Conservation (phyloP, 2,329 filamentous ascomycete genomes). For the Penicillium sp. region DNA sequence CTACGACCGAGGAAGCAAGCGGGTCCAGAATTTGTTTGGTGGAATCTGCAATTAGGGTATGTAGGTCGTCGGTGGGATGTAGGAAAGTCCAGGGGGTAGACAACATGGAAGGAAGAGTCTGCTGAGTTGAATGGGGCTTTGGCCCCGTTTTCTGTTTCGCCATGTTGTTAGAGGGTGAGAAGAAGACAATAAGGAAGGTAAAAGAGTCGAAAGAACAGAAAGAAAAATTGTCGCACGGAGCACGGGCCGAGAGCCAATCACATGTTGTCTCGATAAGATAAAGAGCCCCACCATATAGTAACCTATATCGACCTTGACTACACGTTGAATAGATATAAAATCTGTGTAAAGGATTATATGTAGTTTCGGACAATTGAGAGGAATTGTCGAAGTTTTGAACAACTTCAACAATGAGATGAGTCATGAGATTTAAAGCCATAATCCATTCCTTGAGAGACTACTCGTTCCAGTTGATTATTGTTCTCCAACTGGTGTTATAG, state of each 20-base stretch:
- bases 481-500: no score
- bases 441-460: no score
- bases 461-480: no score
- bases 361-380: no score
- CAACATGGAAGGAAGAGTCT: slow-evolving; percentile 43
- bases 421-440: no score
- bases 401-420: no score
- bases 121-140: background rate
- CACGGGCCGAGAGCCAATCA: slow-evolving; percentile 11
- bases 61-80: slow-evolving; percentile 66
- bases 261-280: slow-evolving; percentile 13
- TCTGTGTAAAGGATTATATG: no score
- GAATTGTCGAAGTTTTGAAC: no score
- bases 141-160: slow-evolving; percentile 12
- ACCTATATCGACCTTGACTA: no score
- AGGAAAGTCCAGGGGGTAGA: slow-evolving; percentile 71
- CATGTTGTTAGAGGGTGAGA: slow-evolving; percentile 12
- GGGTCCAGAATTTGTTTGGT: slow-evolving; percentile 80
- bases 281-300: background rate
- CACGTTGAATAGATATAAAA: no score
- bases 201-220: slow-evolving; percentile 6
- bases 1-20: slow-evolving; percentile 70
- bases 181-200: background rate
- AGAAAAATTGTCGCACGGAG: slow-evolving; percentile 25
- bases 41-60: slow-evolving; percentile 68